These are phyloP conservation scores for Tetrastigma voinierianum DNA, from an alignment of 164 flowering plant genomes.

Conservation along the genomic window DNA sequence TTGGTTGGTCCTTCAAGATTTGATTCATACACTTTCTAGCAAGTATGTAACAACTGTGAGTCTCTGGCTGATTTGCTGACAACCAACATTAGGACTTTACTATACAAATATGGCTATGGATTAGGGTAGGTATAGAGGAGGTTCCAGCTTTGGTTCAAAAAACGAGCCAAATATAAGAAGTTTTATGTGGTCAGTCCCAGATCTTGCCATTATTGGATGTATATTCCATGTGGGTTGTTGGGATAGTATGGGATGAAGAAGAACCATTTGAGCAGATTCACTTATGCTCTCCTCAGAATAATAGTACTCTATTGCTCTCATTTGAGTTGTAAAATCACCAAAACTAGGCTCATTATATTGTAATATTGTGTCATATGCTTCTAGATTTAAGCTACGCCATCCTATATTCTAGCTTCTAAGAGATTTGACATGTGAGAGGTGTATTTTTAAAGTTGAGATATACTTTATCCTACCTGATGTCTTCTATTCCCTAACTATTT, in stretches of 20 bases:
- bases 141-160: too few relatives aligned
- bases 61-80: neutral
- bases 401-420: neutral
- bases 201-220: neutral
- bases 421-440: neutral
- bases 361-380: neutral
- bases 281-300: neutral
- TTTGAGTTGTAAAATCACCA: neutral
- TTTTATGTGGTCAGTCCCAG: neutral
- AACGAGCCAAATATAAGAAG: too few relatives aligned
- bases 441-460: neutral
- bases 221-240: neutral
- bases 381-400: neutral
- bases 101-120: neutral
- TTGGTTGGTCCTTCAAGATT: too few relatives aligned
- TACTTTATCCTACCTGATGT: neutral
- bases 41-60: neutral
- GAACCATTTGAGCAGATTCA: too few relatives aligned
- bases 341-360: neutral
- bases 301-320: neutral
- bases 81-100: neutral
- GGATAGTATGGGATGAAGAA: neutral
- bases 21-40: neutral
- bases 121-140: neutral
- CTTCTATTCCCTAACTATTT: neutral